Base-by-base conservation (phyloP, 257 asterid genomes). In the Perilla frutescens region DNA sequence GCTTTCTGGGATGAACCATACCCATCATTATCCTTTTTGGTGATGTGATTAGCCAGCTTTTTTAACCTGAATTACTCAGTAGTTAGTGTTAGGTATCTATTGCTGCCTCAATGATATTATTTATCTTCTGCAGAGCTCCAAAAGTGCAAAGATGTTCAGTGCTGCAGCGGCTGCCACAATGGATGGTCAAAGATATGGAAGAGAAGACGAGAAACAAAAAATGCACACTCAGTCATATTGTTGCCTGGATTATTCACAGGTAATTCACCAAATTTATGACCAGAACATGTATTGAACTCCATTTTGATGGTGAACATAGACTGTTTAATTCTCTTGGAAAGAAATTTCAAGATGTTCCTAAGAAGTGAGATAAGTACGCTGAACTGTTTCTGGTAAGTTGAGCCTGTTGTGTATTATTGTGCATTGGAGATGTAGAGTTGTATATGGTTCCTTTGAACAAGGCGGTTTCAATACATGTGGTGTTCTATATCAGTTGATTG, bases 171-270 rank as follows among this genome's bases (percentile, higher is more conserved):
- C 96, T 81, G 91, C 89, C 41, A 78, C 87, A 7, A 87, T 41
- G 41, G 97, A 92, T 77, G 81, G 84, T 59, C 89, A 77, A 79
- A 84, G 68, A 45, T 51, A 57, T 69, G 96, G 98, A 66, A 87
- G 86, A 79, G 97, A 87, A 61, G 97, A 92, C 57, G 98, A 92
- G 12, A 92, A 92, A 80, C 80, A 79, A 66, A 92, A 92, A 83
- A 44, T 90, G 90, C 97, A 93, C 44, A 93, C 98, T 5, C 98
- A 93, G 77, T 90, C 97, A 12, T 93, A 90, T 62, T 93, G 98
- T 61, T 90, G 98, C 77, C 85, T 93, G 26, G 98, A 93, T 71
- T 93, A 93, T 81, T 83, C 98, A 41, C 98, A 92, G 96, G 98
- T 90, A 40, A 65, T 80, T 62, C 48, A 71, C 53, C 31, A 51